Evolutionary conservation across 305 asterid genomes (phyloP).

Genomic region (Solanum hybrid): DNA sequence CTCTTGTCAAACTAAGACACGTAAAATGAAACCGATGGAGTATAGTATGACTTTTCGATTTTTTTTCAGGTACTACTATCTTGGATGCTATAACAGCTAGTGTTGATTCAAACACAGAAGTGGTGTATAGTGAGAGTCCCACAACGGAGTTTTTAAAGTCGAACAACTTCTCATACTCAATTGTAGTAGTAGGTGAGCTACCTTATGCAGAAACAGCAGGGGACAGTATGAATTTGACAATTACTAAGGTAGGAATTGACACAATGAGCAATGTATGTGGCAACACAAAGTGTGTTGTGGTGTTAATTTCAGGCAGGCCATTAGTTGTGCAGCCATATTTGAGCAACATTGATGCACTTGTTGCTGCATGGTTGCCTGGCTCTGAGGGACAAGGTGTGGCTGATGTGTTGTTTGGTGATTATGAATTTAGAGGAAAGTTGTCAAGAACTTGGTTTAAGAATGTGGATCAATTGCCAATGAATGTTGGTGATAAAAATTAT

Average conservation of each 20-base stretch:
- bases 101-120: conserved; percentile 25
- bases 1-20: neutral
- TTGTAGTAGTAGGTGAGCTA: conserved; percentile 54
- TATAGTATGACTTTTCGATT: neutral
- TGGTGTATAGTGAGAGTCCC: conserved; percentile 23
- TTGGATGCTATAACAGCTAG: conserved; percentile 15
- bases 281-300: conserved; percentile 34
- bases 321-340: conserved; percentile 38
- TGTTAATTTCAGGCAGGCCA: conserved; percentile 47
- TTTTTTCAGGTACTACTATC: conserved; percentile 41
- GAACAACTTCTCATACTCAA: conserved; percentile 29
- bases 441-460: conserved; percentile 51
- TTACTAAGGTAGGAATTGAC: conserved; percentile 26
- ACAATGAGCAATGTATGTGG: conserved; percentile 28
- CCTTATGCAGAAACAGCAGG: conserved; percentile 46
- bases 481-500: conserved; percentile 42
- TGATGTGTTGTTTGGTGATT: conserved; percentile 52
- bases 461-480: conserved; percentile 55
- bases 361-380: conserved; percentile 79
- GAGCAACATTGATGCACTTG: conserved; percentile 37
- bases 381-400: conserved; percentile 54
- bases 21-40: neutral
- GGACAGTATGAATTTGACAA: conserved; percentile 29
- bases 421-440: conserved; percentile 40
- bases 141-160: conserved; percentile 17